Percentiles rank a stretch among this genome's conserved stretches.
These are phyloP conservation scores for Talaromyces stipitatus DNA, from an alignment of 495 filamentous ascomycete genomes.

Conservation along the genomic window DNA sequence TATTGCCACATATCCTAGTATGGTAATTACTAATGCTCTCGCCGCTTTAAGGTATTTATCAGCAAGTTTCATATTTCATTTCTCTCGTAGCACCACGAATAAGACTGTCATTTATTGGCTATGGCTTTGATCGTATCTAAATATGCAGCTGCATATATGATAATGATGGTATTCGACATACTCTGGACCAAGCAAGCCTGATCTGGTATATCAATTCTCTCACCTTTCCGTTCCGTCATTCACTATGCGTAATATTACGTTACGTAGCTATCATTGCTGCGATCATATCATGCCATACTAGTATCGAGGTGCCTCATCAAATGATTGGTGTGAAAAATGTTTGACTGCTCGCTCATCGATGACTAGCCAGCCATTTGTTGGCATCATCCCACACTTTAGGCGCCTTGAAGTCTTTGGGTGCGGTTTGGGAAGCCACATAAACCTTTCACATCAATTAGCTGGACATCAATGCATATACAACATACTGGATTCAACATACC, in stretches of 20 bases:
- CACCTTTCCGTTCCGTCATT: background rate
- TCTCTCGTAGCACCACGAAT: background rate
- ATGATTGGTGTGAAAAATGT: background rate
- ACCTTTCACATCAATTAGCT: slow-evolving; percentile 26
- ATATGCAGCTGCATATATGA: slow-evolving; percentile 1
- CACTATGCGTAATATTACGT: background rate
- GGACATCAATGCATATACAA: background rate
- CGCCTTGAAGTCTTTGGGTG: slow-evolving; percentile 57
- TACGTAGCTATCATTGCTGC: background rate
- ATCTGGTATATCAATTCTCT: background rate
- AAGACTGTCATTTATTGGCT: background rate
- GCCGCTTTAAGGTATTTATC: background rate
- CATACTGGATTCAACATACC: slow-evolving; percentile 33
- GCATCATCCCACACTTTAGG: slow-evolving; percentile 57
- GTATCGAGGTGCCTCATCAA: background rate
- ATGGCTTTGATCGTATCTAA: background rate
- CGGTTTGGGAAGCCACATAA: slow-evolving; percentile 57
- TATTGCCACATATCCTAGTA: background rate
- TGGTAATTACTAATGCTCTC: slow-evolving; percentile 1
- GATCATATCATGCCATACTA: background rate
- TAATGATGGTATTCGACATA: background rate
- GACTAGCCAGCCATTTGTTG: slow-evolving; percentile 50
- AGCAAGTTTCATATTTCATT: background rate
- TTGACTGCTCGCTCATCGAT: slow-evolving; percentile 1
- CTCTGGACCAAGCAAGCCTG: background rate